phyloP scores from a whole-genome alignment of 2,329 filamentous ascomycete genomes.

The Dothiorella sarmentorum region DNA sequence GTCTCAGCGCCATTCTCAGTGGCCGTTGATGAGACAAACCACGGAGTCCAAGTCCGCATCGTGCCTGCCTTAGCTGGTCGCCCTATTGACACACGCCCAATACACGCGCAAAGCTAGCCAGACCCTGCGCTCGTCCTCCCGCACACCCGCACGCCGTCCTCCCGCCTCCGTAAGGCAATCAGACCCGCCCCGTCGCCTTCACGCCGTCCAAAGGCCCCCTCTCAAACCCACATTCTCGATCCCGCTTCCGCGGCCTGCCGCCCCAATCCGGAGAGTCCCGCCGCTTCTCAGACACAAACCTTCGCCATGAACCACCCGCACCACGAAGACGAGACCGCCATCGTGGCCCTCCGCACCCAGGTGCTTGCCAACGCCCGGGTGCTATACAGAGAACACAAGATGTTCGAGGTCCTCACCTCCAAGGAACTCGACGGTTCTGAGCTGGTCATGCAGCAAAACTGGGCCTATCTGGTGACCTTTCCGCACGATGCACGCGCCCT shows the following conservation, averaged over 20 bases:
- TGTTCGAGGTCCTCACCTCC: slow-evolving; percentile 17
- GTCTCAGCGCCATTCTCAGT: background rate
- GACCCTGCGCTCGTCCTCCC: background rate
- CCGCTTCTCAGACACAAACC: background rate
- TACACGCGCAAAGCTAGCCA: too few relatives aligned
- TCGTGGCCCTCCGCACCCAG: slow-evolving; percentile 5
- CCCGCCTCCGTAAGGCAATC: slow-evolving; percentile 5
- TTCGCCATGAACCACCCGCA: background rate
- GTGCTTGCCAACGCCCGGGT: slow-evolving; percentile 17
- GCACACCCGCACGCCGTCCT: background rate
- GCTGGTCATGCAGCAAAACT: slow-evolving; percentile 17
- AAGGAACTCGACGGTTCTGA: slow-evolving; percentile 17
- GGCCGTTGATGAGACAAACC: background rate
- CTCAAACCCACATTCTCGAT: background rate
- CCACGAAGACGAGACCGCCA: background rate
- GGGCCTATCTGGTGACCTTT: slow-evolving; percentile 16
- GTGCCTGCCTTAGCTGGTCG: slow-evolving; percentile 6
- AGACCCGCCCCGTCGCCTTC: background rate
- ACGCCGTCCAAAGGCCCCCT: too few relatives aligned
- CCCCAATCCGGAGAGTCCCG: background rate
- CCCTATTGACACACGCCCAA: slow-evolving; percentile 8
- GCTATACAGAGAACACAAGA: slow-evolving; percentile 15
- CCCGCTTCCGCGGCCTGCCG: background rate
- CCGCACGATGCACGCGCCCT: background rate
- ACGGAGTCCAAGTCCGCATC: background rate